phyloP scores from a whole-genome alignment of 352 stramenopile species.

The Halophytophthora batemanensis region DNA sequence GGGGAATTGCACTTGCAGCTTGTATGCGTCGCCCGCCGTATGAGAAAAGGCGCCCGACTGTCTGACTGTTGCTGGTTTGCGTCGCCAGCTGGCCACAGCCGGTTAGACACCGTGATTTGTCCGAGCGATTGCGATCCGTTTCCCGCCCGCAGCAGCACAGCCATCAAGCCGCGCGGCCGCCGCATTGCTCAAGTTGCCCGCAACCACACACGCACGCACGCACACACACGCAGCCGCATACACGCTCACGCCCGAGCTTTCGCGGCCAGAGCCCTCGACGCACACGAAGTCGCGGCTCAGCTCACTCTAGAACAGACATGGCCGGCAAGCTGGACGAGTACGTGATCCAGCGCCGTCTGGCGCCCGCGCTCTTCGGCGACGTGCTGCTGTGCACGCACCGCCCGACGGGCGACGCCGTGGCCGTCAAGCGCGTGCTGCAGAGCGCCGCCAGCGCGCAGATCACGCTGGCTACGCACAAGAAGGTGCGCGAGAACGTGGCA shows the following conservation, averaged over 20 bases:
- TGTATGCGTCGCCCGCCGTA: no score
- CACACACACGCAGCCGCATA: neutral
- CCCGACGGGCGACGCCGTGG: constrained; percentile 56
- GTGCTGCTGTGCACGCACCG: constrained; percentile 75
- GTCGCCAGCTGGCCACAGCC: no score
- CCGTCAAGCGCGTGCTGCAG: constrained; percentile 78
- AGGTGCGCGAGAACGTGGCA: constrained; percentile 77
- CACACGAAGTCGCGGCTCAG: neutral
- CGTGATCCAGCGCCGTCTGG: constrained; percentile 72
- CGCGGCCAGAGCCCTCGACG: neutral
- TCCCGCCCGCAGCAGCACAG: no score
- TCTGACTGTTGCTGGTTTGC: no score
- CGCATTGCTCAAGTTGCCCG: no score
- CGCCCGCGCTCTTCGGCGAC: constrained; percentile 75
- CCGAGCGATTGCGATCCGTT: no score
- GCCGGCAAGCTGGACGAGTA: constrained; percentile 74
- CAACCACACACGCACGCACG: no score
- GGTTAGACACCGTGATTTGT: no score
- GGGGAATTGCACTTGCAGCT: no score
- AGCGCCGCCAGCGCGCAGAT: constrained; percentile 51
- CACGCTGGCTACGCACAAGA: constrained; percentile 66
- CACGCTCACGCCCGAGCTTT: neutral
- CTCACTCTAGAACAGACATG: constrained; percentile 9
- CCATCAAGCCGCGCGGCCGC: no score
- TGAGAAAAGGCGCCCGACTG: no score